A percentile compares a stretch with the other conserved stretches of the same genome.
phyloP scores from a whole-genome alignment of 1,284 basidiomycete species.

The Kwoniella shivajii region DNA sequence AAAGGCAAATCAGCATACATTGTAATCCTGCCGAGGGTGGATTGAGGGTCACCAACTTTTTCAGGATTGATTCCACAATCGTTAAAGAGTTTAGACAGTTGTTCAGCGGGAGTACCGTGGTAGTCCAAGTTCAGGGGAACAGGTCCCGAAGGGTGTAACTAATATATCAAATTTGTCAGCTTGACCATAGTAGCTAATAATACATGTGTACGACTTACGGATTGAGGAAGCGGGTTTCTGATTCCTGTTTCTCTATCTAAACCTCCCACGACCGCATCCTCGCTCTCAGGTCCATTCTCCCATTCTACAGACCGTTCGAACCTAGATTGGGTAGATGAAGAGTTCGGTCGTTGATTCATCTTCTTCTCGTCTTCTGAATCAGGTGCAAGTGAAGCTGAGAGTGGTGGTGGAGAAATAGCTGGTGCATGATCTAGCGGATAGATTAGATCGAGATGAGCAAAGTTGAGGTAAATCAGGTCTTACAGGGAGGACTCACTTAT shows the following conservation, averaged over 20 bases:
- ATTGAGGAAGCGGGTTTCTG: conserved; percentile 45
- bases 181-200: no score
- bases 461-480: neutral
- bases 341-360: conserved; percentile 9
- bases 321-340: conserved; percentile 14
- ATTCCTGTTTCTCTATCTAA: conserved; percentile 34
- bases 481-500: conserved; percentile 33
- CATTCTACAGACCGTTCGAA: conserved; percentile 19
- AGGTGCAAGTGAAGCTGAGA: neutral
- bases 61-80: conserved; percentile 83
- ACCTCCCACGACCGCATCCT: conserved; percentile 24
- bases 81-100: conserved; percentile 67
- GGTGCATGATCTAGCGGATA: conserved; percentile 43
- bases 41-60: conserved; percentile 60
- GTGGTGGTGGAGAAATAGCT: conserved; percentile 33
- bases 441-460: neutral
- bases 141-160: conserved; percentile 16
- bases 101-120: conserved; percentile 39
- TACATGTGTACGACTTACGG: conserved; percentile 19
- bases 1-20: neutral
- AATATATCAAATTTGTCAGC: no score
- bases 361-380: conserved; percentile 12
- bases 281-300: conserved; percentile 18
- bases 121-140: conserved; percentile 35
- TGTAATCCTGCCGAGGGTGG: neutral